Evolutionary conservation across 805 yeast species (phyloP), one percentile per base, ranked within the genome.

Genomic region (Nakazawaea anatomiae): DNA sequence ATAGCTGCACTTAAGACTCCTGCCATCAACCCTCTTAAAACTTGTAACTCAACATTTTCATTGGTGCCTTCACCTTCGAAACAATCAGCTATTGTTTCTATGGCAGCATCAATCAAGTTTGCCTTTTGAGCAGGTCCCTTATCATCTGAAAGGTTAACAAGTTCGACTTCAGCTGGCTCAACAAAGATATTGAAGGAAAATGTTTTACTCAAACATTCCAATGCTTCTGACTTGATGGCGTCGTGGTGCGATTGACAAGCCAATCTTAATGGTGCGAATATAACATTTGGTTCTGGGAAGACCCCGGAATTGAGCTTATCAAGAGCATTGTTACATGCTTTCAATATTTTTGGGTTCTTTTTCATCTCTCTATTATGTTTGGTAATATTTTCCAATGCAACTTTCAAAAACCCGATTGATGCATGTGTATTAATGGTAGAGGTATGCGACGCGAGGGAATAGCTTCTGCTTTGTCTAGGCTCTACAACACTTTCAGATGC

Each of bases 61-160:
- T 91, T 96, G 0, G 98, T 89, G 1, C 90, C 89, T 66, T 94
- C 99, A 40, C 96, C 96, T 54, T 85, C 88, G 65, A 89, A 92
- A 57, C 96, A 87, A 29, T 85, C 82, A 28, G 94, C 80, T 27
- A 91, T 87, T 12, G 90, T 87, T 56, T 85, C 86, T 41, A 92
- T 87, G 0, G 96, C 89, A 28, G 87, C 86, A 63, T 88, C 94
- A 32, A 94, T 82, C 62, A 29, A 65, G 61, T 34, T 58, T 57
- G 29, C 47, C 51, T 28, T 51, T 57, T 54, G 54, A 3, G 57
- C 39, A 42, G 59, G 57, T 9, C 54, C 59, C 40, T 52, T 53
- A 11, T 50, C 48, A 6, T 68, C 60, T 5, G 67, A 64, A 50
- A 64, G 58, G 4, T 73, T 60, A 56, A 69, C 75, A 48, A 71